A percentile compares a stretch with the other conserved stretches of the same genome.
phyloP scores from a whole-genome alignment of 495 filamentous ascomycete species.

The Penicillium paxilli region DNA sequence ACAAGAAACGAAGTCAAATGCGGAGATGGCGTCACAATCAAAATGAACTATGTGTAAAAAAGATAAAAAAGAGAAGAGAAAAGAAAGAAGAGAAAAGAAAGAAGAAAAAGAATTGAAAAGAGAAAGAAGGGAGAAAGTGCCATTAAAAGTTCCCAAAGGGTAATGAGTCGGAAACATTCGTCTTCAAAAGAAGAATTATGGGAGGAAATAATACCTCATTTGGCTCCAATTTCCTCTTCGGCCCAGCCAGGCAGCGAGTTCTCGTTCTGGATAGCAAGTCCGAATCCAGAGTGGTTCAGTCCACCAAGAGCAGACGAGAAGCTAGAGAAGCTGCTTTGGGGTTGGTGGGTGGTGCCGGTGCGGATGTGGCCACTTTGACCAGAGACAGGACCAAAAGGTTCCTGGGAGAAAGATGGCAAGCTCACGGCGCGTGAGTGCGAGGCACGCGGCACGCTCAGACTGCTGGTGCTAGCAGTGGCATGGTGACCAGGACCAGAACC shows the following conservation, averaged over 20 bases:
- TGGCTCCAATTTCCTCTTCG: conserved; percentile 60
- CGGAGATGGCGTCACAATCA: conserved; percentile 18
- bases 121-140: conserved; percentile 20
- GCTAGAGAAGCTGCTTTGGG: conserved; percentile 57
- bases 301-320: conserved; percentile 58
- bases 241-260: conserved; percentile 67
- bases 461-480: conserved; percentile 66
- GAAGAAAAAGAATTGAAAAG: conserved; percentile 16
- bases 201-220: conserved; percentile 33
- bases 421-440: conserved; percentile 85
- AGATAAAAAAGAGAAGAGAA: conserved; percentile 10
- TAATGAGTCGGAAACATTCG: conserved; percentile 31
- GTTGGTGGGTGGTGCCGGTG: conserved; percentile 50
- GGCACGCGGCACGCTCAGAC: conserved; percentile 56
- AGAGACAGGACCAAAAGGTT: conserved; percentile 51
- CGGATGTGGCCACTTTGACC: conserved; percentile 43
- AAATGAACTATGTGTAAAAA: conserved; percentile 20
- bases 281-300: conserved; percentile 58
- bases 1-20: conserved; percentile 29
- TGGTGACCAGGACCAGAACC: conserved; percentile 53
- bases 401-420: conserved; percentile 71
- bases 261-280: conserved; percentile 63
- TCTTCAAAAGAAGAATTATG: conserved; percentile 8
- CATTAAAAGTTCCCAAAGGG: conserved; percentile 20
- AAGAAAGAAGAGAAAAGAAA: conserved; percentile 9